A percentile compares a stretch with the other conserved stretches of the same genome.
Evolutionary conservation across 495 filamentous ascomycete species (phyloP).

Genomic region (Penicillium lividum): DNA sequence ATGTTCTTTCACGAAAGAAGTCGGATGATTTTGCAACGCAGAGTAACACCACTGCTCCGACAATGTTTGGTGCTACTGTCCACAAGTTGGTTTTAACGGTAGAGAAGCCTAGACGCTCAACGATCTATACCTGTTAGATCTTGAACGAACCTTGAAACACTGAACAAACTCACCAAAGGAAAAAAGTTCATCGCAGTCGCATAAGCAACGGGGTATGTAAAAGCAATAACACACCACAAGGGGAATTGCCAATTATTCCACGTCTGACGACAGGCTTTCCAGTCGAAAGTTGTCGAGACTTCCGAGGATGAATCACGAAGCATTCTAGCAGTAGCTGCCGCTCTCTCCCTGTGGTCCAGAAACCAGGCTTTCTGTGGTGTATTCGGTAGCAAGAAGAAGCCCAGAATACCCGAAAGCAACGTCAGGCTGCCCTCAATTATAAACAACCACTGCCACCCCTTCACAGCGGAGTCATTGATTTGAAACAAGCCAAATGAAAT

Average conservation of each 20-base stretch:
- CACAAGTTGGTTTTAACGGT: constrained; percentile 69
- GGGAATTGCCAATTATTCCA: constrained; percentile 40
- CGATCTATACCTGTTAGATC: constrained; percentile 37
- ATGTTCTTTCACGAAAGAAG: constrained; percentile 59
- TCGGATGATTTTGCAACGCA: constrained; percentile 65
- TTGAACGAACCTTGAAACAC: not conserved
- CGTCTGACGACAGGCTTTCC: constrained; percentile 31
- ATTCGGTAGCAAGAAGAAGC: constrained; percentile 63
- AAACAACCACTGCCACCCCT: constrained; percentile 72
- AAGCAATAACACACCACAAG: constrained; percentile 35
- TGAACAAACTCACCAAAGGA: constrained; percentile 24
- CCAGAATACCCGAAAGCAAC: constrained; percentile 57
- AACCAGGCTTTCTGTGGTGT: constrained; percentile 61
- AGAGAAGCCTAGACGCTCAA: constrained; percentile 57
- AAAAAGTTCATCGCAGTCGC: constrained; percentile 39
- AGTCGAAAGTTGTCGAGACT: constrained; percentile 26
- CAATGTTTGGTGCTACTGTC: constrained; percentile 67
- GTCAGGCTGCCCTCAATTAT: constrained; percentile 69
- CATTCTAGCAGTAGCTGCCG: constrained; percentile 25
- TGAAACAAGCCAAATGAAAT: constrained; percentile 72
- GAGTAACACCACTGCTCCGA: constrained; percentile 63
- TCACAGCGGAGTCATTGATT: constrained; percentile 52
- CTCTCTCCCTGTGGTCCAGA: constrained; percentile 56
- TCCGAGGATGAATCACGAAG: constrained; percentile 35
- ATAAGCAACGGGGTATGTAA: constrained; percentile 39